phyloP scores from a whole-genome alignment of 2,329 filamentous ascomycete genomes.

The Trichoderma hamatum region DNA sequence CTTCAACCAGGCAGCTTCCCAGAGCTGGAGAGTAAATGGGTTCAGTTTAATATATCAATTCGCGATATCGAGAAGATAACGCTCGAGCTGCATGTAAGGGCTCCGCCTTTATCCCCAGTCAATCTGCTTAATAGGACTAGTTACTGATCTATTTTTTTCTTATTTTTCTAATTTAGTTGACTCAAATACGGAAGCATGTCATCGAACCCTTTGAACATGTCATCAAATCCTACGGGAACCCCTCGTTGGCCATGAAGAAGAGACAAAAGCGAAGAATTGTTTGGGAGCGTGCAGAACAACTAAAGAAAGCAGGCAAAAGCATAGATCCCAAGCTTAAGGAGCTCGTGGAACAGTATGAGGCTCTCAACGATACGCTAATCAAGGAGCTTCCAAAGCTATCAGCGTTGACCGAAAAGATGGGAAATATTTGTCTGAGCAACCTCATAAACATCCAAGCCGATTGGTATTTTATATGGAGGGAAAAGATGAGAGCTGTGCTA shows the following conservation, averaged over 20 bases:
- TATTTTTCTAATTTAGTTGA: constrained; percentile 54
- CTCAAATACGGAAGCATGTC: constrained; percentile 75
- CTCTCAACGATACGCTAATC: constrained; percentile 90
- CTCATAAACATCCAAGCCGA: constrained; percentile 81
- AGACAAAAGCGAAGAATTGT: constrained; percentile 90
- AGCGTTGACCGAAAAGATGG: constrained; percentile 76
- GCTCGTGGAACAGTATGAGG: constrained; percentile 84
- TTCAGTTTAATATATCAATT: constrained; percentile 84
- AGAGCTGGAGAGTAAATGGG: constrained; percentile 93
- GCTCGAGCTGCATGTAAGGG: constrained; percentile 78
- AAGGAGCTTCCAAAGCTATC: constrained; percentile 89
- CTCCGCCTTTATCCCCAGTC: constrained; percentile 27
- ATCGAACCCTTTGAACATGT: constrained; percentile 81
- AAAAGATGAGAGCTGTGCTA: constrained; percentile 77
- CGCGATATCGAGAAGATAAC: constrained; percentile 82
- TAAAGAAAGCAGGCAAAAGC: constrained; percentile 80
- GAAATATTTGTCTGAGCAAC: constrained; percentile 79
- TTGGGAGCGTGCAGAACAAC: constrained; percentile 78
- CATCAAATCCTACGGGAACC: constrained; percentile 79
- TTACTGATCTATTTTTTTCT: constrained; percentile 18
- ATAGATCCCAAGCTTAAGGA: constrained; percentile 84
- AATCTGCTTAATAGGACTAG: background rate
- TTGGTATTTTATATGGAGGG: constrained; percentile 83
- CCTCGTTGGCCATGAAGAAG: constrained; percentile 89
- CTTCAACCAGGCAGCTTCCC: constrained; percentile 72